Evolutionary conservation across 2,329 filamentous ascomycete genomes (phyloP), one percentile per base, ranked within the genome.

Genomic region (Cladophialophora bantiana): DNA sequence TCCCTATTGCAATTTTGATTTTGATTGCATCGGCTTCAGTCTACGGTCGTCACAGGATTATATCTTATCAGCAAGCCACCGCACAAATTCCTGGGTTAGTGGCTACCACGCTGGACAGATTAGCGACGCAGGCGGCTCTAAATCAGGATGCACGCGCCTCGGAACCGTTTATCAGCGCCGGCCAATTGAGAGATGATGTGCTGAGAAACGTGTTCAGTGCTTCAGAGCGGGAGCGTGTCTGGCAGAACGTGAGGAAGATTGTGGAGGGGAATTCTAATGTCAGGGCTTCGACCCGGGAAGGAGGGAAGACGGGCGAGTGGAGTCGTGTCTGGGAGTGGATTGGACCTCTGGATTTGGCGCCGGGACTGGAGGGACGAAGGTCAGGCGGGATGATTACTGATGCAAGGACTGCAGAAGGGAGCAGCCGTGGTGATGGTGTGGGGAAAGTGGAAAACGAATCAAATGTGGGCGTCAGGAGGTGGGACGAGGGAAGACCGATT

Each of bases 201-300:
- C 83, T 99, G 45, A 85, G 94, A 20, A 87, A 90, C 34, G 89
- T 96, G 68, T 92, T 97, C 77, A 90, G 87, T 3, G 84, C 94
- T 20, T 84, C 85, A 7, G 87, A 93, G 73, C 86, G 95, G 42
- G 90, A 95, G 75, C 86, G 88, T 64, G 83, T 99, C 59, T 99
- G 96, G 95, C 85, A 88, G 70, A 88, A 88, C 58, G 95, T 99
- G 20, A 86, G 88, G 72, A 87, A 84, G 59, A 90, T 98, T 60
- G 94, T 99, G 0, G 95, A 99, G 79, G 89, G 89, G 78, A 99
- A 99, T 77, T 91, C 92, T 67, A 99, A 99, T 75, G 90, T 99
- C 15, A 86, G 95, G 50, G 92, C 80, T 79, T 94, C 85, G 81
- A 93, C 82, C 81, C 90, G 85, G 79, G 87, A 88, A 75, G 79